phyloP scores from a whole-genome alignment of 768 basidiomycete genomes.

The Lentinula aciculospora region DNA sequence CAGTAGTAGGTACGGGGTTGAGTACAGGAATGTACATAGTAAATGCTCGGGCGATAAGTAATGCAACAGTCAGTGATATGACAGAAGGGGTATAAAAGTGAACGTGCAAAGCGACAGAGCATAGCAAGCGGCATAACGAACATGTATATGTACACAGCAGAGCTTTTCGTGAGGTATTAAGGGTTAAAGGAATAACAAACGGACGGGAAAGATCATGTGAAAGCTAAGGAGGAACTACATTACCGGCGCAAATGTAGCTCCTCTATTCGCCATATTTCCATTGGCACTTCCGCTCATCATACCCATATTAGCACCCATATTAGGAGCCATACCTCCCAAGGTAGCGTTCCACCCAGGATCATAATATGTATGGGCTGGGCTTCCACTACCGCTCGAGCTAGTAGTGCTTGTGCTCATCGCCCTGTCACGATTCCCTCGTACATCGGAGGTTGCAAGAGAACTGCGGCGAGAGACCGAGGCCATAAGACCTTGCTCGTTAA shows the following conservation, averaged over 20 bases:
- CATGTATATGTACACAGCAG: neutral
- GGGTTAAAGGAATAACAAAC: neutral
- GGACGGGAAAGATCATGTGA: neutral
- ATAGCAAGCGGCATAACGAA: neutral
- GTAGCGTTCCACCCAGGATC: constrained; percentile 3
- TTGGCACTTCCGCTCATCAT: constrained; percentile 10
- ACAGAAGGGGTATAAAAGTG: neutral
- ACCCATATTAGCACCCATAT: constrained; percentile 8
- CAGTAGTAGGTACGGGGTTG: neutral
- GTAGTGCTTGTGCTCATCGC: constrained; percentile 20
- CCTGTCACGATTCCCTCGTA: neutral
- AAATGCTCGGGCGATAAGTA: neutral
- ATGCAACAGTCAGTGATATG: neutral
- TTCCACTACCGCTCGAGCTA: constrained; percentile 16
- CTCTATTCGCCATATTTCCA: constrained; percentile 10
- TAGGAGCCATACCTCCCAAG: constrained; percentile 3
- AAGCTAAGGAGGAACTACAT: constrained; percentile 5
- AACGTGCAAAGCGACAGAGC: neutral
- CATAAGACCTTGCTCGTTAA: neutral
- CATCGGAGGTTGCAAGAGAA: neutral
- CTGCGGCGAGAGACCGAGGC: neutral
- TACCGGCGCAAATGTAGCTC: constrained; percentile 14
- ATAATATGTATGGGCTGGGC: neutral
- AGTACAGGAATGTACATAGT: neutral
- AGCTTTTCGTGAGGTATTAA: neutral